A percentile compares a stretch with the other conserved stretches of the same genome.
phyloP scores from a whole-genome alignment of 495 filamentous ascomycete species.

The Penicillium argentinense region DNA sequence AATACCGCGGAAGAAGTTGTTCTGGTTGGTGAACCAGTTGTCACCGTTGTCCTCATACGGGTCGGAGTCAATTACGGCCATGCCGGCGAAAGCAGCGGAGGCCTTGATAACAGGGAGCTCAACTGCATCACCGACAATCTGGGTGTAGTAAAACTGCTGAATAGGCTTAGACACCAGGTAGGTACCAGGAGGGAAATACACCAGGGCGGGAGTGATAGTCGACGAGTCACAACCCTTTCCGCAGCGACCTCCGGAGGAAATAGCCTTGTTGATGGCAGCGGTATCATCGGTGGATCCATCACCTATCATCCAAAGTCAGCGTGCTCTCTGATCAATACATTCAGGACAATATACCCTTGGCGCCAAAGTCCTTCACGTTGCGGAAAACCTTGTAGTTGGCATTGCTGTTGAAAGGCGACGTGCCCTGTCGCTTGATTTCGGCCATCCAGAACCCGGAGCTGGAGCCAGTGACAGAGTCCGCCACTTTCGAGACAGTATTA shows the following conservation, averaged over 20 bases:
- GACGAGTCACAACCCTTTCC: conserved; percentile 75
- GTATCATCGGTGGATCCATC: conserved; percentile 85
- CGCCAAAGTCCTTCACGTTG: conserved; percentile 84
- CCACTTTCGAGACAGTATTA: conserved; percentile 28
- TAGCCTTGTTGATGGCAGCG: conserved; percentile 83
- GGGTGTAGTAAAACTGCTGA: conserved; percentile 75
- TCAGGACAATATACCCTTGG: no score
- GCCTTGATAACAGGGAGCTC: conserved; percentile 78
- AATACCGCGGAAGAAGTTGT: conserved; percentile 97
- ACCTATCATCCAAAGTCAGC: no score
- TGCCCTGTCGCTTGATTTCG: conserved; percentile 68
- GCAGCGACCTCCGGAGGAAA: conserved; percentile 74
- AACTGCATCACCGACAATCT: conserved; percentile 73
- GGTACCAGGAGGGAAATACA: conserved; percentile 81
- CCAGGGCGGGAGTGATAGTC: conserved; percentile 71
- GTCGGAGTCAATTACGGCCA: conserved; percentile 87
- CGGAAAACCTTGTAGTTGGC: conserved; percentile 73
- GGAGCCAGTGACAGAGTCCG: no score
- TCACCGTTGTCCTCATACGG: conserved; percentile 65
- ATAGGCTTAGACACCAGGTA: conserved; percentile 70
- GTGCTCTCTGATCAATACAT: no score
- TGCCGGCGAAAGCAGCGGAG: conserved; percentile 68
- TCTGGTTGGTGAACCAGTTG: conserved; percentile 89
- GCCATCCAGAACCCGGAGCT: conserved; percentile 82
- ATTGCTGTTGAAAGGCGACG: conserved; percentile 59